Evolutionary conservation across 306 rosid genomes (phyloP).

Genomic region (Vigna radiata): DNA sequence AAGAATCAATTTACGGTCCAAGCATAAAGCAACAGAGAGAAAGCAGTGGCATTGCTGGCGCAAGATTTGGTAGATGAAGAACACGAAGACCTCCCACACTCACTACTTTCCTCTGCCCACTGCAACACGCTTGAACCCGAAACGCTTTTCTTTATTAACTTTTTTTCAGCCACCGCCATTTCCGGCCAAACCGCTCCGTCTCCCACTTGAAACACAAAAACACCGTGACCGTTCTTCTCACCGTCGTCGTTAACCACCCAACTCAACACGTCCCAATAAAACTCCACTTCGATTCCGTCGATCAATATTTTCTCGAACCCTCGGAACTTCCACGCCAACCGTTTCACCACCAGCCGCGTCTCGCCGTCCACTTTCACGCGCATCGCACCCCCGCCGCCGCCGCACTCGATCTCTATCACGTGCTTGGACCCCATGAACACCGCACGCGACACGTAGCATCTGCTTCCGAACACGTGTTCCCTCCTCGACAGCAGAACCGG

Average conservation of each 20-base stretch:
- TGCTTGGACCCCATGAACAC: conserved; percentile 72
- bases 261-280: conserved; percentile 82
- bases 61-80: conserved; percentile 70
- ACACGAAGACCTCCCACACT: conserved; percentile 70
- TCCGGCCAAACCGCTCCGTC: conserved; percentile 81
- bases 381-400: conserved; percentile 57
- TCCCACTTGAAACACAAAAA: conserved; percentile 76
- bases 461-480: conserved; percentile 73
- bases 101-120: conserved; percentile 88
- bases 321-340: conserved; percentile 89
- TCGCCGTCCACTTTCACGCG: conserved; percentile 70
- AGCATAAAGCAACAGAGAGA: conserved; percentile 76
- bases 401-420: conserved; percentile 72
- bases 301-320: conserved; percentile 78
- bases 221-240: conserved; percentile 49
- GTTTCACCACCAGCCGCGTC: conserved; percentile 59
- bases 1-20: conserved; percentile 57
- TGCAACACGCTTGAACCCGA: conserved; percentile 69
- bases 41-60: conserved; percentile 63
- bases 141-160: conserved; percentile 63
- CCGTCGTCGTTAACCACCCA: conserved; percentile 57
- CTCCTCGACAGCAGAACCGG: conserved; percentile 64
- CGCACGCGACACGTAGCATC: conserved; percentile 57
- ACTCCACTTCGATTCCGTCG: conserved; percentile 69
- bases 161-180: conserved; percentile 71